Evolutionary conservation across 1,284 basidiomycete species (phyloP).

Genomic region (Exobasidium rhododendri): DNA sequence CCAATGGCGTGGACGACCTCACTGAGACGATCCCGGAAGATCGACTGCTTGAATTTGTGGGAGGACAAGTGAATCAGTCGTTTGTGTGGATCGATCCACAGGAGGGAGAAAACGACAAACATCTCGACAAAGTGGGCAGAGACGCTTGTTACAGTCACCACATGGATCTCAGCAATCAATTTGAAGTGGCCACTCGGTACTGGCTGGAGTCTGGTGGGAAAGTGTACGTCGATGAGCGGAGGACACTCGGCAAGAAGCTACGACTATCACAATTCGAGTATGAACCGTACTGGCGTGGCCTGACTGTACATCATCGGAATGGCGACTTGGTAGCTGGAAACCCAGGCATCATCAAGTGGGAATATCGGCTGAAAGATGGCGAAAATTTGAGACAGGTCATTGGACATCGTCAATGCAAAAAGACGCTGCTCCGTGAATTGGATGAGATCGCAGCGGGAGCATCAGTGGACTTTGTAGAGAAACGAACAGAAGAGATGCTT

Average conservation of each 20-base stretch:
- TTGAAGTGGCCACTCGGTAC: conserved; percentile 46
- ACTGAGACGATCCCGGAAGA: conserved; percentile 17
- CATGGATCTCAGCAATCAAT: conserved; percentile 43
- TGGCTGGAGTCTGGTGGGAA: conserved; percentile 35
- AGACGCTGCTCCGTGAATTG: conserved; percentile 37
- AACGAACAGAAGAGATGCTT: conserved; percentile 12
- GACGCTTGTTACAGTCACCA: conserved; percentile 41
- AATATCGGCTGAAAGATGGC: conserved; percentile 47
- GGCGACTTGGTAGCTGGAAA: conserved; percentile 42
- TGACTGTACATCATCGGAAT: conserved; percentile 52
- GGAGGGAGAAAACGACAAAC: conserved; percentile 49
- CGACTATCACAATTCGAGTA: conserved; percentile 51
- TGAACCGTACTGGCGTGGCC: conserved; percentile 51
- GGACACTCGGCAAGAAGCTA: conserved; percentile 42
- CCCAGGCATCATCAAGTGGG: conserved; percentile 43
- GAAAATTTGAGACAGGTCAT: conserved; percentile 35
- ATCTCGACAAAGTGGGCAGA: conserved; percentile 42
- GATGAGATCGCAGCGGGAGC: conserved; percentile 35
- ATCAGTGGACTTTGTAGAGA: conserved; percentile 20
- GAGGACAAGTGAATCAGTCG: conserved; percentile 20
- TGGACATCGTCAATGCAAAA: conserved; percentile 30
- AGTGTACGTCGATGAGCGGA: conserved; percentile 23
- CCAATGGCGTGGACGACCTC: conserved; percentile 45
- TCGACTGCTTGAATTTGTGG: conserved; percentile 4
- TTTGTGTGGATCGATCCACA: conserved; percentile 36